Evolutionary conservation across 2,329 filamentous ascomycete species (phyloP), one percentile per base, ranked within the genome.

Genomic region (Penicillium sp.): DNA sequence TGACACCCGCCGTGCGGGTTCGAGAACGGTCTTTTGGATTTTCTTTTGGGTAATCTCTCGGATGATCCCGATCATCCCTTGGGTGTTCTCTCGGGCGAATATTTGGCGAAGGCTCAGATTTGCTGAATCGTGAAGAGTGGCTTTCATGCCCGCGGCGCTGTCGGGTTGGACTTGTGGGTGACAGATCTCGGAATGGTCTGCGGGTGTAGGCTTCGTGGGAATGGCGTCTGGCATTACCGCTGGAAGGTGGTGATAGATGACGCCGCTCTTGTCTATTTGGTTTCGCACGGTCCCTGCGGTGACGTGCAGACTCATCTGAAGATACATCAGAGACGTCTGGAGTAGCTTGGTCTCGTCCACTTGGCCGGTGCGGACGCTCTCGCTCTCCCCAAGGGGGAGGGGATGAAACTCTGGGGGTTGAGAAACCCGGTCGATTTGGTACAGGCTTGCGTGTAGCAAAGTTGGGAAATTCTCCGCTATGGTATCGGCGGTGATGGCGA

Each of bases 141-240:
- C 30, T 48, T n/a, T 64, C 61, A 11, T 64, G 37, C 28, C 36
- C 33, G 4, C 49, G 48, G 16, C 48, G 49, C 11, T 55, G 53
- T 31, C 55, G 54, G 11, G 44, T 47, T 6, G 60, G 51, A 10
- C 55, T 56, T 28, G 55, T 30, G 6, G 71, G 65, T 0, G 70
- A 72, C 3, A 66, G 48, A 10, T 73, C 69, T 38, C 67, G 62
- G 14, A 61, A 58, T 2, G 68, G 69, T 57, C 62, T 65, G 19
- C 69, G 66, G 3, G 57, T 64, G 43, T 72, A 73, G 7, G 70
- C 65, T 43, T 75, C 73, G 42, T 75, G 73, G 3, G 70, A 74
- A 58, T 73, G 73, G 5, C 71, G 69, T 25, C 72, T 68, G 5
- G 66, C 60, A 22, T 66, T 60, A 17, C 60, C 56, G 14, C 60